Base-by-base conservation (phyloP, 345 rosid species). In the Luvunga scandens region DNA sequence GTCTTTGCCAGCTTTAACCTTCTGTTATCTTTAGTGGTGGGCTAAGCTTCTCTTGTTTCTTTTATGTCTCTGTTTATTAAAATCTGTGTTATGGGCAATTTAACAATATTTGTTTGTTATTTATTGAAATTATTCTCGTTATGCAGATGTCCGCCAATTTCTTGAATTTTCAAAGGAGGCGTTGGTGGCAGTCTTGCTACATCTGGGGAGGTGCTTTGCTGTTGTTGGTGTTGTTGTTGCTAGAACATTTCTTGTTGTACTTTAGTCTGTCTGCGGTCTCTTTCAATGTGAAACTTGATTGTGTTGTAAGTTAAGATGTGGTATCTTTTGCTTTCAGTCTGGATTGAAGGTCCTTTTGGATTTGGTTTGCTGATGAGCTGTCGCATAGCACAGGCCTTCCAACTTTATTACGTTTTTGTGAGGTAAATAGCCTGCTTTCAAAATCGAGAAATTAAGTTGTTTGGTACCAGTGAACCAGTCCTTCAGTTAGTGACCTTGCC, bases 291-390 rank as follows among this genome's bases (percentile, higher is more conserved):
- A 50, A 65, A 30, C 34, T 25, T 30, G 31, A 65, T 53, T 68
- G 42, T 16, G 34, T 30, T 57, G 38, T 72, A 31, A 34, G 69
- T 61, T 67, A 31, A 34, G 69, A 71, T 69, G 69, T 69, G 80
- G 72, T 75, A 30, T 57, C 33, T 69, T 85, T 82, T 78, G 63
- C 76, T 88, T 81, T 73, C 87, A 93, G 98, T 89, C 27, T 95
- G 98, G 98, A 33, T 93, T 24, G 97, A 91, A 89, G 98, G 97
- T 84, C 97, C 98, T 31, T 85, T 95, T 42, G 97, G 97, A 76
- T 95, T 93, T 69, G 98, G 98, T 85, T 88, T 95, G 83, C 82
- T 95, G 80, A 85, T 95, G 77, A 85, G 98, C 80, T 90, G 95
- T 78, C 98, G 98, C 78, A 89, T 93, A 78, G 84, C 93, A 69